Evolutionary conservation across 1,284 basidiomycete species (phyloP).

Genomic region (Taiwanofungus camphoratus): DNA sequence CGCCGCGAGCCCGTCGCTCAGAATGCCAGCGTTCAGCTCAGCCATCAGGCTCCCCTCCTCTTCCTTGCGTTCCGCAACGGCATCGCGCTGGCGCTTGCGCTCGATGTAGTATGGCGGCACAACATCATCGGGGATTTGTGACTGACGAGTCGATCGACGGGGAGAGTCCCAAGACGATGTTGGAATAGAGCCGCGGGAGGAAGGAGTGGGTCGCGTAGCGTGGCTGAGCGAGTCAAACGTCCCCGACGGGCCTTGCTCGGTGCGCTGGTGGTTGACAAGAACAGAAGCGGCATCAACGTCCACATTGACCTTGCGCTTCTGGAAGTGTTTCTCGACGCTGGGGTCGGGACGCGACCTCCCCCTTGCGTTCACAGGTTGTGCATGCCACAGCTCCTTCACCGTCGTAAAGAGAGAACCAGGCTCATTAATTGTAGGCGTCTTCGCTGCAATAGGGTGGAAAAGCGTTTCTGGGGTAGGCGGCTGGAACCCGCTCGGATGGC

Average conservation of each 20-base stretch:
- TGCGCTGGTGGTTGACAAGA: constrained; percentile 4
- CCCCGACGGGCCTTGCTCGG: background rate
- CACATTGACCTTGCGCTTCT: constrained; percentile 10
- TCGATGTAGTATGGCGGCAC: constrained; percentile 25
- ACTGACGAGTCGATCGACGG: constrained; percentile 15
- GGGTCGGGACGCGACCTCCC: constrained; percentile 9
- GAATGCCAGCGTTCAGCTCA: constrained; percentile 25
- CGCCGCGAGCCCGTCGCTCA: constrained; percentile 25
- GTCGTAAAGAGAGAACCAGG: constrained; percentile 19
- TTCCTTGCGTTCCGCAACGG: constrained; percentile 24
- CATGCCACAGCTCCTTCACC: constrained; percentile 26
- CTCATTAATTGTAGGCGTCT: constrained; percentile 20
- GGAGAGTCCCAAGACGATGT: constrained; percentile 16
- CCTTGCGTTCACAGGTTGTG: constrained; percentile 15
- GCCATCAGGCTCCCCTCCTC: constrained; percentile 27
- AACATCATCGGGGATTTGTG: constrained; percentile 18
- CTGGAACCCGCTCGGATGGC: constrained; percentile 29
- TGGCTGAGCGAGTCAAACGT: too few relatives aligned
- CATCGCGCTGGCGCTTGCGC: constrained; percentile 24
- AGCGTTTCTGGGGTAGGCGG: constrained; percentile 29
- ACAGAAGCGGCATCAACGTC: constrained; percentile 5
- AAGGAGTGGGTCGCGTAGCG: background rate
- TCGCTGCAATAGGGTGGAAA: constrained; percentile 26
- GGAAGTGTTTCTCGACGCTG: constrained; percentile 15
- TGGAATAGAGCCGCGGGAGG: constrained; percentile 11